A percentile compares a stretch with the other conserved stretches of the same genome.
phyloP scores from a whole-genome alignment of 225 moss, liverwort and hornwort species.

The Neckera pumila region DNA sequence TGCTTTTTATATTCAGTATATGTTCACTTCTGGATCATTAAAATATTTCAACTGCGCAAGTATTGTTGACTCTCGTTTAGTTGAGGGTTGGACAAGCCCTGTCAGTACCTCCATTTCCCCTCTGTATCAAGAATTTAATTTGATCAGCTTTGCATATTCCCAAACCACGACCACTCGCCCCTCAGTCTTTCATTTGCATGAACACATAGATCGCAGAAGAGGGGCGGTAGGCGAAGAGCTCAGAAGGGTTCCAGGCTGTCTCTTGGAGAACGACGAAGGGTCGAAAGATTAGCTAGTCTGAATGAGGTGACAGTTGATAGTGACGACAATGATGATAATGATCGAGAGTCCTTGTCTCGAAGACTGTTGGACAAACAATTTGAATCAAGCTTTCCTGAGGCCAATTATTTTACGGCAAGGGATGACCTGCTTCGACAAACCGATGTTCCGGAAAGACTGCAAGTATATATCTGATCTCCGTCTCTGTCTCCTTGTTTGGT shows the following conservation, averaged over 20 bases:
- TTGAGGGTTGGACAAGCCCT: background rate
- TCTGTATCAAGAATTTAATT: background rate
- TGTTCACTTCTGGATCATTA: background rate
- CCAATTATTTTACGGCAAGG: conserved; percentile 51
- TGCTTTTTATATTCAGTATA: background rate
- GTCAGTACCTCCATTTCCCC: background rate
- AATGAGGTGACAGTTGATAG: conserved; percentile 54
- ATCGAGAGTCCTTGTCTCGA: conserved; percentile 49
- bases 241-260: conserved; percentile 56
- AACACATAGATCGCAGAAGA: conserved; percentile 54
- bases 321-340: conserved; percentile 58
- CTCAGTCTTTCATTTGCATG: conserved; percentile 7
- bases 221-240: conserved; percentile 51
- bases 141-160: background rate
- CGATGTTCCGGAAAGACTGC: conserved; percentile 86
- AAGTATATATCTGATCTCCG: conserved; percentile 38
- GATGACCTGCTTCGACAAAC: conserved; percentile 65
- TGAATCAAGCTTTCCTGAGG: conserved; percentile 68
- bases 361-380: conserved; percentile 71
- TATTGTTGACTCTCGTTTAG: background rate
- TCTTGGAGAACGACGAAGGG: conserved; percentile 45
- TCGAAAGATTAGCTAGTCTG: conserved; percentile 30
- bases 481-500: background rate
- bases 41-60: background rate
- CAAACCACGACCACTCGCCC: background rate